These are phyloP conservation scores for Fusarium burgessii DNA, from an alignment of 2,329 filamentous ascomycete species.

Conservation along the genomic window DNA sequence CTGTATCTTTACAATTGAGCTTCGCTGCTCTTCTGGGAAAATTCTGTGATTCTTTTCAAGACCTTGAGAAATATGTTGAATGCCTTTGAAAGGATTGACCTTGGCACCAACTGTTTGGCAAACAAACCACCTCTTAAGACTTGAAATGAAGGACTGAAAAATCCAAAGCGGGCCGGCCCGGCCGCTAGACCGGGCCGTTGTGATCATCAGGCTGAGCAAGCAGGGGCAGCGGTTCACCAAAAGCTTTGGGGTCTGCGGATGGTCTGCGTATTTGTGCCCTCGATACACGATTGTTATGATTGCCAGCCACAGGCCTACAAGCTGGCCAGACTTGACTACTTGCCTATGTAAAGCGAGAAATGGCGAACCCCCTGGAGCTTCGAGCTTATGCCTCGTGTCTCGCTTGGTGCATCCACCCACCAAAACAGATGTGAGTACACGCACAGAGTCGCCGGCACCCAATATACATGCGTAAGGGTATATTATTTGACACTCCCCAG, in stretches of 20 bases:
- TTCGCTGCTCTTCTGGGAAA: slow-evolving; percentile 9
- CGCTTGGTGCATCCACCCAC: slow-evolving; percentile 37
- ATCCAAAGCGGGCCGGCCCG: slow-evolving; percentile 44
- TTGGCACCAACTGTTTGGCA: slow-evolving; percentile 6
- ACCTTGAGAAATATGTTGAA: not conserved
- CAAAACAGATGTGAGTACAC: slow-evolving; percentile 25
- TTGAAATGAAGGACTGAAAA: slow-evolving; percentile 25
- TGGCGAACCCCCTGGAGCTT: slow-evolving; percentile 29
- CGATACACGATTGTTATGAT: slow-evolving; percentile 23
- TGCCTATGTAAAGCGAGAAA: slow-evolving; percentile 31
- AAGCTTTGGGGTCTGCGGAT: slow-evolving; percentile 20
- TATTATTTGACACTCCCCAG: slow-evolving; percentile 35
- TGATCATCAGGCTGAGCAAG: slow-evolving; percentile 34
- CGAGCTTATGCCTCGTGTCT: slow-evolving; percentile 35
- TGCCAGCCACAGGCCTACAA: slow-evolving; percentile 29
- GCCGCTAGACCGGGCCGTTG: slow-evolving; percentile 43
- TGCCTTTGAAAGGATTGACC: not conserved
- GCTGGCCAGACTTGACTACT: slow-evolving; percentile 32
- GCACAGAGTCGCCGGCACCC: slow-evolving; percentile 23
- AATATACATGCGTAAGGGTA: slow-evolving; percentile 36
- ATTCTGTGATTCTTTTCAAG: not conserved
- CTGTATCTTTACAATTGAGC: slow-evolving; percentile 27
- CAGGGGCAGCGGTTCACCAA: slow-evolving; percentile 17
- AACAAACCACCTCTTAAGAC: slow-evolving; percentile 4
- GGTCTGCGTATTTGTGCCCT: slow-evolving; percentile 30